phyloP scores from a whole-genome alignment of 176 grass and related monocot genomes.

The Triticum turgidum region DNA sequence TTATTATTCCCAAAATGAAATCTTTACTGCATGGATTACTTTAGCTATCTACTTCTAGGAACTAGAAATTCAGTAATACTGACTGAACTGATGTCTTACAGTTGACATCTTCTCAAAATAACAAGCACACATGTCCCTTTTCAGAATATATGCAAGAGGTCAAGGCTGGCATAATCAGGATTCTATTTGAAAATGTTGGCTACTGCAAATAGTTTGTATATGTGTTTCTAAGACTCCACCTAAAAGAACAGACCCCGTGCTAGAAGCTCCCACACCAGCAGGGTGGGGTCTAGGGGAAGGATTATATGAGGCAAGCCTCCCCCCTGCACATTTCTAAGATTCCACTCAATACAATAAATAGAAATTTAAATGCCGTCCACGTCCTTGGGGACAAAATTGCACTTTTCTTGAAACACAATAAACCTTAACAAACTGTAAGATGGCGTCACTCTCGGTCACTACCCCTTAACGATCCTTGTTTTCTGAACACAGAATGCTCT shows the following conservation, averaged over 20 bases:
- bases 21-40: neutral
- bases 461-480: neutral
- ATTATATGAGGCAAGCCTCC: too few species aligned
- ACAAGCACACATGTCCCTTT: neutral
- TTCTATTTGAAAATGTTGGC: neutral
- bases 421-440: neutral
- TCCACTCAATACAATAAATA: neutral
- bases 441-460: neutral
- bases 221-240: neutral
- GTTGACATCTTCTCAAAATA: conserved; percentile 6
- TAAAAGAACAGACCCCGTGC: too few species aligned
- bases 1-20: neutral
- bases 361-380: neutral
- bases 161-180: neutral
- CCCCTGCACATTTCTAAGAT: neutral
- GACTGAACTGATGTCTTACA: neutral
- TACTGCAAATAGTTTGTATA: neutral
- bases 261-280: too few species aligned
- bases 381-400: neutral
- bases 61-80: neutral
- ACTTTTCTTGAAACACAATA: neutral
- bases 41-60: neutral
- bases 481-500: neutral
- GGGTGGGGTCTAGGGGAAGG: too few species aligned
- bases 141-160: neutral